phyloP scores from a whole-genome alignment of 495 filamentous ascomycete species.

The Aspergillus conjunctus region DNA sequence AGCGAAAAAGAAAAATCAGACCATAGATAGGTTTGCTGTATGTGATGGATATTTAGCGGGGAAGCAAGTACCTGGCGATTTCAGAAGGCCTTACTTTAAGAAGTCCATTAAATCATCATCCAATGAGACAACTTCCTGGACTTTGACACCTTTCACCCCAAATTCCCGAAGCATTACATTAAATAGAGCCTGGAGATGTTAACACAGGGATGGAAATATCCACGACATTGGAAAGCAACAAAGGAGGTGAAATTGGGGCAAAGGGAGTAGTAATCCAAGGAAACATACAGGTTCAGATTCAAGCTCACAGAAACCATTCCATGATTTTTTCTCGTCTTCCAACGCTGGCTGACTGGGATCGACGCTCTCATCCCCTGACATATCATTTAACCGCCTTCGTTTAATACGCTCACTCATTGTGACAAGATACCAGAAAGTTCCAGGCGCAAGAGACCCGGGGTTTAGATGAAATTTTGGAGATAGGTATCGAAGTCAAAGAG shows the following conservation, averaged over 20 bases:
- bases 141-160: constrained; percentile 70
- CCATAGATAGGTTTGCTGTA: constrained; percentile 73
- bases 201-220: too few species aligned
- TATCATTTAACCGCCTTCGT: constrained; percentile 35
- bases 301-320: constrained; percentile 84
- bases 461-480: too few species aligned
- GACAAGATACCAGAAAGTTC: neutral
- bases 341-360: constrained; percentile 41
- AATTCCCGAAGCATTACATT: constrained; percentile 79
- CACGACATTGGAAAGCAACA: too few species aligned
- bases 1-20: constrained; percentile 80
- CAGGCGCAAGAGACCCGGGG: neutral
- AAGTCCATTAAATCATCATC: constrained; percentile 67
- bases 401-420: constrained; percentile 42
- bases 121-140: constrained; percentile 76
- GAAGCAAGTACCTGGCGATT: neutral
- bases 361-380: constrained; percentile 18
- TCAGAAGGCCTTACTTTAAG: constrained; percentile 55
- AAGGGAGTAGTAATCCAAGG: too few species aligned
- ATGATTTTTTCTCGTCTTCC: constrained; percentile 46
- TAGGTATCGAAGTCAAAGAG: too few species aligned
- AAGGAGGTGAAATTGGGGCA: too few species aligned
- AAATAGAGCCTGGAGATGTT: constrained; percentile 66
- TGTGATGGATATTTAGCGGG: constrained; percentile 15
- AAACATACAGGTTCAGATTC: constrained; percentile 82